Evolutionary conservation across 495 filamentous ascomycete genomes (phyloP).

Genomic region (Talaromyces trachyspermus): DNA sequence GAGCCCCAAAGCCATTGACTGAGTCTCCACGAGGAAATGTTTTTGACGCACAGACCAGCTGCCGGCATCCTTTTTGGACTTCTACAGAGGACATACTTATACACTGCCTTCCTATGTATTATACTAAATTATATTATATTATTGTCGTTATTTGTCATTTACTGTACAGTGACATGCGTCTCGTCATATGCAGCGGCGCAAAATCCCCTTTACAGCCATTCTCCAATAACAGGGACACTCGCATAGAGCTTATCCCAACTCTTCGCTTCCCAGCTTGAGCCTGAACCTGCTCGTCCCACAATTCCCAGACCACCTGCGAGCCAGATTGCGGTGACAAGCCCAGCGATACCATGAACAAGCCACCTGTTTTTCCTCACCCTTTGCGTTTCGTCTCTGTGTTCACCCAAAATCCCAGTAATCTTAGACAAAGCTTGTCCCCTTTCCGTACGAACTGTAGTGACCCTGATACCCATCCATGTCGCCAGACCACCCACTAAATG

Average conservation of each 20-base stretch:
- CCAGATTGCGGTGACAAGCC: constrained; percentile 58
- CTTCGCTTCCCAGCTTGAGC: constrained; percentile 69
- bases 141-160: too few relatives aligned
- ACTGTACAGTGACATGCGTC: constrained; percentile 2
- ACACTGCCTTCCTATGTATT: too few relatives aligned
- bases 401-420: constrained; percentile 25
- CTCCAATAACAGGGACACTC: constrained; percentile 43
- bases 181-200: not conserved
- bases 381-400: constrained; percentile 32
- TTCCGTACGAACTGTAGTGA: constrained; percentile 32
- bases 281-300: constrained; percentile 63
- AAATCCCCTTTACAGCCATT: constrained; percentile 32
- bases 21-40: constrained; percentile 2
- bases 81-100: too few relatives aligned
- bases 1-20: not conserved
- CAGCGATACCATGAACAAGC: constrained; percentile 55
- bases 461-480: constrained; percentile 56
- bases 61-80: too few relatives aligned
- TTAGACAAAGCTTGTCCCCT: constrained; percentile 25
- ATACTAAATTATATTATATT: too few relatives aligned
- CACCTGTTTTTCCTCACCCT: constrained; percentile 57
- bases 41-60: constrained; percentile 6
- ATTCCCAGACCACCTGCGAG: constrained; percentile 72
- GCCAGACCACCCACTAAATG: constrained; percentile 82
- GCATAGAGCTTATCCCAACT: constrained; percentile 66